phyloP scores from a whole-genome alignment of 257 asterid genomes.

The Vinca minor region DNA sequence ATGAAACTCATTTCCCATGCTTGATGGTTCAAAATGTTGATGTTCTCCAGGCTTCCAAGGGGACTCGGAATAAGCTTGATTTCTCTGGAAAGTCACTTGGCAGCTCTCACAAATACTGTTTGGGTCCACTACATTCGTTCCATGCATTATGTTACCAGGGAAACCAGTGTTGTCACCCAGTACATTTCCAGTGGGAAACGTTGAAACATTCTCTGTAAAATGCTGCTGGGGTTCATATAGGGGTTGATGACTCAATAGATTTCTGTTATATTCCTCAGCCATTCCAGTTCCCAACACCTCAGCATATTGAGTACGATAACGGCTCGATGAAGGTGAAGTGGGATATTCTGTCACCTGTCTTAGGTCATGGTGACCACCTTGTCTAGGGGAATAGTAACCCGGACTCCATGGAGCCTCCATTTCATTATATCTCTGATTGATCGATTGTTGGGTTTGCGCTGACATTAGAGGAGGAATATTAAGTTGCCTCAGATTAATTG shows the following conservation, averaged over 20 bases:
- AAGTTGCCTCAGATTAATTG: constrained; percentile 57
- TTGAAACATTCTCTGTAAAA: constrained; percentile 43
- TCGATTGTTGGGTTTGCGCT: constrained; percentile 55
- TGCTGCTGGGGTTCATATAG: constrained; percentile 57
- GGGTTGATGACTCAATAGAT: constrained; percentile 37
- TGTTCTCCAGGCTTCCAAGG: constrained; percentile 57
- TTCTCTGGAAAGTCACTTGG: constrained; percentile 49
- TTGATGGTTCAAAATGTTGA: constrained; percentile 42
- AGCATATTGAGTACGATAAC: constrained; percentile 48
- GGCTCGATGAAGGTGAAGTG: constrained; percentile 80
- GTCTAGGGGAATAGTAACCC: constrained; percentile 82
- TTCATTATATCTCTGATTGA: constrained; percentile 58
- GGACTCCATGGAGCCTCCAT: constrained; percentile 99
- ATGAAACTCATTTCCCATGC: constrained; percentile 59
- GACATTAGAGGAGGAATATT: constrained; percentile 67
- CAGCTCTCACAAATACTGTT: constrained; percentile 62
- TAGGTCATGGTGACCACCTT: constrained; percentile 53
- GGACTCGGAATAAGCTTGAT: constrained; percentile 51
- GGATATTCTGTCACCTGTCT: constrained; percentile 62
- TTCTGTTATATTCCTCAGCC: constrained; percentile 55
- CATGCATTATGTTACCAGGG: constrained; percentile 63
- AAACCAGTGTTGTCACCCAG: constrained; percentile 52
- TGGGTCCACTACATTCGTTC: constrained; percentile 49
- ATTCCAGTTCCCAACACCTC: constrained; percentile 50
- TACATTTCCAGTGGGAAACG: constrained; percentile 46